phyloP scores from a whole-genome alignment of 1,139 yeast genomes.

The Saccharomycopsis hybrid region DNA sequence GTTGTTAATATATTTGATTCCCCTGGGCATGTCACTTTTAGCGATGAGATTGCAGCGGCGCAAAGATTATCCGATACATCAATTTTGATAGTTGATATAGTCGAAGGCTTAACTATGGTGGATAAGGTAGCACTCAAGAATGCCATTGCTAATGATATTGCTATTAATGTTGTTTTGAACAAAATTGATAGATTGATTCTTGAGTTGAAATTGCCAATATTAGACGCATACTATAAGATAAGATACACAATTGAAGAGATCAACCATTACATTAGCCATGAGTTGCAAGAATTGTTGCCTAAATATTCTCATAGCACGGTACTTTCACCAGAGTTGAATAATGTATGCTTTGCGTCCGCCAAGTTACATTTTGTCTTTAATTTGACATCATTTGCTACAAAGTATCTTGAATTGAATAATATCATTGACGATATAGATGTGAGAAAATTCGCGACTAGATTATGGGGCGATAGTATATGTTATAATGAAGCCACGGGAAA shows the following conservation, averaged over 20 bases:
- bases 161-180: constrained; percentile 61
- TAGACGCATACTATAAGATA: constrained; percentile 67
- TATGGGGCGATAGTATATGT: constrained; percentile 72
- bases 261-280: constrained; percentile 41
- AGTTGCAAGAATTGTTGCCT: constrained; percentile 22
- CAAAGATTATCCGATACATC: constrained; percentile 59
- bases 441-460: constrained; percentile 40
- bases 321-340: constrained; percentile 57
- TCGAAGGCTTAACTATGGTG: constrained; percentile 68
- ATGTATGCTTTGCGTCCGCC: constrained; percentile 72
- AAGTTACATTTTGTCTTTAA: constrained; percentile 58
- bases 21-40: constrained; percentile 87
- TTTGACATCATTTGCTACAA: constrained; percentile 53
- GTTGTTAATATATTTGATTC: constrained; percentile 68
- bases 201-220: constrained; percentile 70
- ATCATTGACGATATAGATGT: constrained; percentile 32
- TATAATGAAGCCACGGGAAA: constrained; percentile 39
- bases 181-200: constrained; percentile 77
- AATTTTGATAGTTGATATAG: constrained; percentile 69
- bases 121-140: constrained; percentile 45
- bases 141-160: constrained; percentile 41
- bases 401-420: constrained; percentile 36
- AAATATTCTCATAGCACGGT: constrained; percentile 30
- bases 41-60: constrained; percentile 63
- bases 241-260: constrained; percentile 56